phyloP scores from a whole-genome alignment of 495 filamentous ascomycete genomes.

The Podospora sp. region DNA sequence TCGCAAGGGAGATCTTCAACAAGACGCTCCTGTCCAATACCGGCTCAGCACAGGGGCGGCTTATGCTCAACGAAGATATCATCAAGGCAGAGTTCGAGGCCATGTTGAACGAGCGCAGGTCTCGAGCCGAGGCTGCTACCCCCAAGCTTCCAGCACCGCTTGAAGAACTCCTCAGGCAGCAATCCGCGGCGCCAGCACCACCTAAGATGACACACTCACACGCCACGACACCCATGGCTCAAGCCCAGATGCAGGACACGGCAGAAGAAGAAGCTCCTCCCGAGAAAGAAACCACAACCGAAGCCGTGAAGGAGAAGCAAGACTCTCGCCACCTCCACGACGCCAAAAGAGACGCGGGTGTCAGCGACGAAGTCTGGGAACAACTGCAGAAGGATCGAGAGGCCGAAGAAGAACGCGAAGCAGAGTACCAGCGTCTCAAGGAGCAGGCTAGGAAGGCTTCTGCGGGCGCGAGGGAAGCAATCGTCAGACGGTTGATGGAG shows the following conservation, averaged over 20 bases:
- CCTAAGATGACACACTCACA: background rate
- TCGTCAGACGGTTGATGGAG: constrained; percentile 32
- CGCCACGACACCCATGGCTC: background rate
- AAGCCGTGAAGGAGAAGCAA: background rate
- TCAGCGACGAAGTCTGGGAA: constrained; percentile 63
- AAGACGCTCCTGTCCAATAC: constrained; percentile 41
- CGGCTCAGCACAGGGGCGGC: constrained; percentile 17
- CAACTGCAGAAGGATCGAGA: constrained; percentile 56
- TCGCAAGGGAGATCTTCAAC: constrained; percentile 58
- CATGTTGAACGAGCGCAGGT: constrained; percentile 52
- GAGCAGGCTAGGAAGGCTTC: constrained; percentile 28
- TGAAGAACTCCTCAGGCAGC: background rate
- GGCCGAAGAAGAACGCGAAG: constrained; percentile 37
- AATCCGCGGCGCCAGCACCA: constrained; percentile 1
- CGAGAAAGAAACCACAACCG: background rate
- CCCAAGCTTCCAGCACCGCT: background rate
- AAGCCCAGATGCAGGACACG: background rate
- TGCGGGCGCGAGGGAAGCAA: constrained; percentile 31
- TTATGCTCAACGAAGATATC: constrained; percentile 36
- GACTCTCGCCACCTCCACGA: background rate
- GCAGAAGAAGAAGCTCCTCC: background rate
- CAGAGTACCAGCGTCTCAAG: constrained; percentile 30
- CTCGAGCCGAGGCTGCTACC: constrained; percentile 22
- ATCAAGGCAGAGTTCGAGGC: constrained; percentile 41
- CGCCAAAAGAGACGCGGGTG: constrained; percentile 54